Evolutionary conservation across 2,329 filamentous ascomycete species (phyloP).

Genomic region (Amphichorda felina): DNA sequence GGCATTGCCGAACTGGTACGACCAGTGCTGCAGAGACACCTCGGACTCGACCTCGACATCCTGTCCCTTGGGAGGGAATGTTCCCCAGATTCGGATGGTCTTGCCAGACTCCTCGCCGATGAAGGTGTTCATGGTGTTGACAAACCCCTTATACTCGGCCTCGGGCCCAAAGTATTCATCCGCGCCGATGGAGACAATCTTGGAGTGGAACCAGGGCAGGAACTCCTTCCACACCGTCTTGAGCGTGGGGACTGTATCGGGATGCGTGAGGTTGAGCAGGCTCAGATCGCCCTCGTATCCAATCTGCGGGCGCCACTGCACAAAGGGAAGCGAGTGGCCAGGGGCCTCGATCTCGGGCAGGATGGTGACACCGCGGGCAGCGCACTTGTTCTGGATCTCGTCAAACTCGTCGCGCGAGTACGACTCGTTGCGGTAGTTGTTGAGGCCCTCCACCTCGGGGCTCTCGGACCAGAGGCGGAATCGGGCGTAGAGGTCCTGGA

Average conservation of each 20-base stretch:
- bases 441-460: slow-evolving; percentile 32
- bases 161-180: slow-evolving; percentile 39
- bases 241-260: slow-evolving; percentile 37
- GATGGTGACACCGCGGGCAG: slow-evolving; percentile 41
- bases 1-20: slow-evolving; percentile 9
- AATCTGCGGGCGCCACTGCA: slow-evolving; percentile 47
- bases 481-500: slow-evolving; percentile 37
- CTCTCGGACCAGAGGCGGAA: slow-evolving; percentile 42
- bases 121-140: slow-evolving; percentile 29
- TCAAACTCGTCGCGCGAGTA: slow-evolving; percentile 39
- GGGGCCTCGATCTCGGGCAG: slow-evolving; percentile 49
- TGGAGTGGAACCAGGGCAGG: slow-evolving; percentile 42
- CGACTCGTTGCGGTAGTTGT: slow-evolving; percentile 40
- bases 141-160: slow-evolving; percentile 34
- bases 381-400: slow-evolving; percentile 38
- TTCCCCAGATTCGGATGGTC: slow-evolving; percentile 40
- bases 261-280: slow-evolving; percentile 30
- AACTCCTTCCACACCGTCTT: slow-evolving; percentile 39
- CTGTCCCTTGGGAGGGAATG: slow-evolving; percentile 11
- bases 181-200: slow-evolving; percentile 41
- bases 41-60: slow-evolving; percentile 5
- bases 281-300: slow-evolving; percentile 32
- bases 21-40: slow-evolving; percentile 24
- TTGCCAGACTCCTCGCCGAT: slow-evolving; percentile 30
- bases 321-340: slow-evolving; percentile 42